Evolutionary conservation across 2,329 filamentous ascomycete species (phyloP), one percentile per base, ranked within the genome.

Genomic region (Paecilomyces fulvus): DNA sequence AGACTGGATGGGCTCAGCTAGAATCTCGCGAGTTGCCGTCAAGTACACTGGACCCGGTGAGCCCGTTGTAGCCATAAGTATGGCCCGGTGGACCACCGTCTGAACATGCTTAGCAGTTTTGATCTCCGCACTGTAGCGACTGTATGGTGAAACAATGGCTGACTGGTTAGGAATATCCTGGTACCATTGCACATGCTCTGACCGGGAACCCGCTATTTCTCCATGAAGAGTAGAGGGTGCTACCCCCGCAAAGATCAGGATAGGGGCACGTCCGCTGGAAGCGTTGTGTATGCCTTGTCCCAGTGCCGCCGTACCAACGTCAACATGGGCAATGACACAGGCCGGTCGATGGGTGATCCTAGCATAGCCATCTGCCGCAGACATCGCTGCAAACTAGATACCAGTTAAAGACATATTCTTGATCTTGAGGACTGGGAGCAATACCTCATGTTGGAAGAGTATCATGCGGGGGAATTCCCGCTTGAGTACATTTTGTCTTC

Each of bases 171-270:
- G 88, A 4, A 90, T 84, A 69, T 92, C 87, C 66, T 92, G 88
- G 23, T 90, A 84, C 87, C 88, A 92, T 68, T 92, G 88, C 62
- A 90, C 90, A 69, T 87, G 90, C 73, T 92, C 88, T 3, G 87
- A 90, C 58, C 88, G 77, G 30, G 80, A 85, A 25, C 88, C 88
- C 1, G 84, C 78, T 71, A 87, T 81, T 69, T 91, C 88, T 12
- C 88, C 88, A 61, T 89, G 84, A 28, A 85, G 78, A 0, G 88
- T 91, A 67, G 84, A 88, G 0, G 88, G 88, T 21, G 83, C 87
- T 14, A 91, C 73, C 1, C 88, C 88, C 1, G 88, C 88, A 64
- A 92, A 90, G 52, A 91, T 83, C 46, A 92, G 72, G 1, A 91
- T 83, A 0, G 88, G 88, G 0, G 84, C 84, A 54, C 88, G 80